Base-by-base conservation (phyloP, 306 rosid genomes). In the Quercus bicolor region DNA sequence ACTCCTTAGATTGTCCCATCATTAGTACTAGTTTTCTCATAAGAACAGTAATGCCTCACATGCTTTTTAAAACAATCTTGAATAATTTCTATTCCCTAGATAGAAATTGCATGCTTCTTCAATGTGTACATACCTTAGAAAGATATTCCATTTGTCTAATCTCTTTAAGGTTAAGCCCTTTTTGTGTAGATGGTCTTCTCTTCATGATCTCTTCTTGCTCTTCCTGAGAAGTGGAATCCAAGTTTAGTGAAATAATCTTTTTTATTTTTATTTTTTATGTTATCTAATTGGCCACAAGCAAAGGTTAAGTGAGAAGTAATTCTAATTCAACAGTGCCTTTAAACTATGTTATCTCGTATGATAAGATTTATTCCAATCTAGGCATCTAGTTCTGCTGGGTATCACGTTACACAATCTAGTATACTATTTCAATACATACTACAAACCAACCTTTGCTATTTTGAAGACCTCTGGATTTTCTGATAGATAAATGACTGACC, bases 81-180 rank as follows among this genome's bases (percentile, higher is more conserved):
- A 45, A 45, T 45, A 45, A 45, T 45, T 45, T 45, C 52, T 9
- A 4, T 45, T 45, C 52, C 52, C 52, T 45, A 45, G 52, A 9
- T 45, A 11, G 4, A 15, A 14, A 11, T 45, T 11, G 52, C 52
- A 45, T 37, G 4, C 52, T 45, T 45, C 52, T 45, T 45, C 52
- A 45, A 11, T 45, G 15, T 2, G 52, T 45, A 77, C 11, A 40
- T 72, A 88, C 96, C 90, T 88, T 90, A 7, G 88, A 76, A 40
- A 92, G 88, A 73, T 85, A 92, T 16, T 79, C 68, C 94, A 92
- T 92, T 57, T 90, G 87, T 73, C 81, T 85, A 68, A 86, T 78
- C 84, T 89, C 97, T 77, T n/a, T 75, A 5, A 84, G 78, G 68
- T 53, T 73, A 40, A 92, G 19, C 33, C 88, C 89, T 43, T 77